Evolutionary conservation across 176 grass and related monocot species (phyloP), one percentile per base, ranked within the genome.

Genomic region (Rhynchospora breviuscula): DNA sequence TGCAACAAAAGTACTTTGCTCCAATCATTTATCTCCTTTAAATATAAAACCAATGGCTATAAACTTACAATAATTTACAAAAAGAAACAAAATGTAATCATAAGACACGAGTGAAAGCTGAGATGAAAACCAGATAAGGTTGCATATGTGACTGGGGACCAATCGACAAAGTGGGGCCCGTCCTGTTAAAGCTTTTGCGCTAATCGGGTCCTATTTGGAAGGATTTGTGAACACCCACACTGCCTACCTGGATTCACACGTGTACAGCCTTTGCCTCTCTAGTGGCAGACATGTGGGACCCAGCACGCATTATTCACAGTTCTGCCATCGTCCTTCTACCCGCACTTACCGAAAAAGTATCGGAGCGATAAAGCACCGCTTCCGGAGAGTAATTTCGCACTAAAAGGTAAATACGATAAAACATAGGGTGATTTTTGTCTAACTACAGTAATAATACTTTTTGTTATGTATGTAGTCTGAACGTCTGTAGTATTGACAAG

Each of bases 221-320:
- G 79, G 18, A 44, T 65, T 81, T 65, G 46, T 62, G 18, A 48
- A 26, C 47, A 75, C 21, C 47, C 47, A 53, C 71, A 53, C 11
- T 53, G 17, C 23, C 17, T 82, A 82, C 13, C 43, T 82, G 60
- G 62, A 63, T 25, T 64, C 79, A 82, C 79, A 82, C 79, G 79
- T 82, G 79, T 82, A 67, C 56, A 49, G 33, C 33, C 43, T 82
- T 66, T 82, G 80, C 80, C 63, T 65, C 59, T 82, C 52, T n/a
- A 62, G 44, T 82, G 80, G 80, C 59, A 26, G 23, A 66, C 80
- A 82, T 14, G 80, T 67, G 29, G 80, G 19, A 8, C 63, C 80
- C 80, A 66, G 40, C 31, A 81, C 56, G 49, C 73, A 77, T 77
- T 81, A 46, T 13, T 63, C 58, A 31, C 73, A 63, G 59, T 63